phyloP scores from a whole-genome alignment of 2,329 filamentous ascomycete species.

The Colletotrichum sp. region DNA sequence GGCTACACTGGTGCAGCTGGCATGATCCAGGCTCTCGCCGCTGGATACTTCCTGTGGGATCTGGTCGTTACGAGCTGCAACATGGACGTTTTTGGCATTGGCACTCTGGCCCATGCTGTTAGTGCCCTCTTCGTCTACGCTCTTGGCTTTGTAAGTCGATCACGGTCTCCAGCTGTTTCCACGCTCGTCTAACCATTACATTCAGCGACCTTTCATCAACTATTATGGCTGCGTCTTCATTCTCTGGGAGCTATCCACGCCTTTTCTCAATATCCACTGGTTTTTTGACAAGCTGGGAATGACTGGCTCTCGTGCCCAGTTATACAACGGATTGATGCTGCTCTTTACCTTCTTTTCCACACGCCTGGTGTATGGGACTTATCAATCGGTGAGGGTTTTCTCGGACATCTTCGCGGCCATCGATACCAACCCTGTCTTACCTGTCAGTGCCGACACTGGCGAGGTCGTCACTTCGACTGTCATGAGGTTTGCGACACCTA shows the following conservation, averaged over 20 bases:
- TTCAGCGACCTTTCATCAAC: conserved; percentile 81
- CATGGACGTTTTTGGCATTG: conserved; percentile 75
- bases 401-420: conserved; percentile 70
- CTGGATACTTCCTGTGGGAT: conserved; percentile 88
- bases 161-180: not conserved
- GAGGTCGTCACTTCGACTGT: conserved; percentile 37
- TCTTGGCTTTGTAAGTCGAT: conserved; percentile 75
- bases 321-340: conserved; percentile 78
- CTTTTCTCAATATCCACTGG: conserved; percentile 90
- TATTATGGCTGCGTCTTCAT: conserved; percentile 84
- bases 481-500: conserved; percentile 55
- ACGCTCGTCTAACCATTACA: conserved; percentile 11
- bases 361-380: conserved; percentile 79
- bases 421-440: conserved; percentile 32
- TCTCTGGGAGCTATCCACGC: conserved; percentile 85
- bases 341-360: conserved; percentile 78
- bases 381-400: conserved; percentile 72
- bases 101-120: conserved; percentile 78
- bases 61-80: conserved; percentile 72
- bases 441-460: conserved; percentile 24
- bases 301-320: conserved; percentile 75
- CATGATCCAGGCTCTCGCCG: conserved; percentile 77
- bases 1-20: conserved; percentile 77
- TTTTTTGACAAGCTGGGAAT: conserved; percentile 87
- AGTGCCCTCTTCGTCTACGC: conserved; percentile 76